Evolutionary conservation across 2,329 filamentous ascomycete species (phyloP).

Genomic region (Alternaria solani): DNA sequence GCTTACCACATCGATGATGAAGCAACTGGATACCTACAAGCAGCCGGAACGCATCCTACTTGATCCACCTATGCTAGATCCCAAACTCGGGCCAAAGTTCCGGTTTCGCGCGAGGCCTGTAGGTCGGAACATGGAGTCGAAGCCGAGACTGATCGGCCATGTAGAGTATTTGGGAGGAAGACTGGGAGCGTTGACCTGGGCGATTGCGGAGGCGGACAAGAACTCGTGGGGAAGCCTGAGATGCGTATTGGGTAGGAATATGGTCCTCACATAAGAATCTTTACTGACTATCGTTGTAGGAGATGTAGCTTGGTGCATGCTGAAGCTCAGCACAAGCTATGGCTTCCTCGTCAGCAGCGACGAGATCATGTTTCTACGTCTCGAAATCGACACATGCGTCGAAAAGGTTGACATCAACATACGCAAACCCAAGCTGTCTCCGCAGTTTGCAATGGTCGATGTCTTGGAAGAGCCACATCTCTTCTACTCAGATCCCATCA

Average conservation of each 20-base stretch:
- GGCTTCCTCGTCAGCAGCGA: slow-evolving; percentile 29
- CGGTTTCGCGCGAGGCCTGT: slow-evolving; percentile 14
- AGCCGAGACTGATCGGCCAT: slow-evolving; percentile 26
- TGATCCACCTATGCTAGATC: slow-evolving; percentile 4
- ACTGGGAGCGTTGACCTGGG: slow-evolving; percentile 21
- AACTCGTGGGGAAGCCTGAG: slow-evolving; percentile 29
- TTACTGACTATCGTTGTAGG: slow-evolving; percentile 16
- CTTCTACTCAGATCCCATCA: slow-evolving; percentile 23
- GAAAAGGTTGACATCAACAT: slow-evolving; percentile 6
- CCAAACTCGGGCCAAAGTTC: slow-evolving; percentile 17
- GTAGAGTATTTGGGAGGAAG: slow-evolving; percentile 29
- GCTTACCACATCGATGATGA: neutral
- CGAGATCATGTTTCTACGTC: slow-evolving; percentile 29
- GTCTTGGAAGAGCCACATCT: slow-evolving; percentile 21
- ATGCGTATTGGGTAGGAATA: slow-evolving; percentile 25
- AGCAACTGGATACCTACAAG: neutral
- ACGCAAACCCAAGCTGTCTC: neutral
- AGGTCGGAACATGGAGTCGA: neutral
- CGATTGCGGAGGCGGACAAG: slow-evolving; percentile 9
- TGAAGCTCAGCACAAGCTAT: slow-evolving; percentile 23
- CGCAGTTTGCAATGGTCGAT: neutral
- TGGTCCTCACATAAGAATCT: neutral
- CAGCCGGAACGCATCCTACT: slow-evolving; percentile 9
- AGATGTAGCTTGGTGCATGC: slow-evolving; percentile 30
- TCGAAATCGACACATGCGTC: slow-evolving; percentile 7